Conservation (phyloP, 106 monocot species). For the Posidonia australis region DNA sequence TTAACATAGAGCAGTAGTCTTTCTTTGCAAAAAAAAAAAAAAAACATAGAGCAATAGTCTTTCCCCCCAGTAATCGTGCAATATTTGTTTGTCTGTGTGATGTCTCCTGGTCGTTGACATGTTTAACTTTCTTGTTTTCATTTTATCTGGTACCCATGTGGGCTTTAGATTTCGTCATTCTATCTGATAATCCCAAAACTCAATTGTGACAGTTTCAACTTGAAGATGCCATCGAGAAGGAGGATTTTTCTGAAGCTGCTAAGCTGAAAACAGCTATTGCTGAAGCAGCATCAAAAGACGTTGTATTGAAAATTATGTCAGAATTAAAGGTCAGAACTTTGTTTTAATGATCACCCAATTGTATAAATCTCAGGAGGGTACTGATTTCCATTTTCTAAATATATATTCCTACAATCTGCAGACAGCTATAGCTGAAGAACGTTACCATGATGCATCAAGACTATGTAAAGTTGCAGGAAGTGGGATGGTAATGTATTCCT, state of each 20-base stretch:
- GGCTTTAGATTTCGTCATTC: too few species aligned
- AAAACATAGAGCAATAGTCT: not conserved
- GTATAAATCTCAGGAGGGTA: not conserved
- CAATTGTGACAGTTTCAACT: constrained; percentile 59
- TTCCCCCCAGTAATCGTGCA: not conserved
- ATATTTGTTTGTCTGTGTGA: too few species aligned
- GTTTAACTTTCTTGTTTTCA: too few species aligned
- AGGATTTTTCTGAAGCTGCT: constrained; percentile 76
- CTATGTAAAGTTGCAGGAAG: constrained; percentile 52
- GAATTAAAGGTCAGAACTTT: constrained; percentile 45
- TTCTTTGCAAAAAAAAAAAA: too few species aligned
- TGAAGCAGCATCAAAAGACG: constrained; percentile 59
- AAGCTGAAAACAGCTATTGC: constrained; percentile 60
- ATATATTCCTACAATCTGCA: constrained; percentile 15
- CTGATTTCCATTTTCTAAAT: not conserved
- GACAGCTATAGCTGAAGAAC: constrained; percentile 70
- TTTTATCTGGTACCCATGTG: too few species aligned
- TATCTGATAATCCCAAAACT: too few species aligned
- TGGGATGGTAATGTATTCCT: constrained; percentile 45
- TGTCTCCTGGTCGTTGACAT: too few species aligned
- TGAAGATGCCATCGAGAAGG: constrained; percentile 88
- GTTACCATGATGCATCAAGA: constrained; percentile 79
- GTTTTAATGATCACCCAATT: not conserved
- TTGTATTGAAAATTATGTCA: constrained; percentile 58
- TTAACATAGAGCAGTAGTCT: not conserved